These are phyloP conservation scores for Linderina pennispora DNA, from an alignment of 192 early-diverging fungal species.

Conservation along the genomic window DNA sequence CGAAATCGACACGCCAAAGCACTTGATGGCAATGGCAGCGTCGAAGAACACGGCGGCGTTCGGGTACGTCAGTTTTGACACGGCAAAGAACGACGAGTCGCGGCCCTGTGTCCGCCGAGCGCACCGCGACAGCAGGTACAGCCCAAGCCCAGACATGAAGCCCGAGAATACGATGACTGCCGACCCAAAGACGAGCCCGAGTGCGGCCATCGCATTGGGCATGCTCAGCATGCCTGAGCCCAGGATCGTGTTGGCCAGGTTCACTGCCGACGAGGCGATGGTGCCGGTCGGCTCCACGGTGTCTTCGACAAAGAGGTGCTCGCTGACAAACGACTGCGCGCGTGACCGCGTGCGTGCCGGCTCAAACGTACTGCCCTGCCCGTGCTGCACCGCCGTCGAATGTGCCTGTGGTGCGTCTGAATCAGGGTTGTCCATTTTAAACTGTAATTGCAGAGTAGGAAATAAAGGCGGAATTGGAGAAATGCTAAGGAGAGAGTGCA, in stretches of 20 bases:
- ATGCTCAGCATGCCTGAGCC: constrained; percentile 98
- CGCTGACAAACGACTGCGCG: constrained; percentile 12
- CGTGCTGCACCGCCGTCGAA: not conserved
- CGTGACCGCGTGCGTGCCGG: constrained; percentile 7
- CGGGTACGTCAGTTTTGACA: constrained; percentile 89
- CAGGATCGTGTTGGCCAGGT: constrained; percentile 92
- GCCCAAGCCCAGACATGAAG: constrained; percentile 67
- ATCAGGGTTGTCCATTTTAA: too few species aligned
- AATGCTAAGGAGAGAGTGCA: too few species aligned
- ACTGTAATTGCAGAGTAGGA: too few species aligned
- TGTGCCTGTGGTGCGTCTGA: too few species aligned
- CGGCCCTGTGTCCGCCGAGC: constrained; percentile 75
- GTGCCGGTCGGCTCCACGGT: constrained; percentile 54
- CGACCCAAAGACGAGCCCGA: constrained; percentile 79
- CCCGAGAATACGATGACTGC: constrained; percentile 76
- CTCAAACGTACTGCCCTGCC: constrained; percentile 4
- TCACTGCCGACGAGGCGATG: constrained; percentile 62
- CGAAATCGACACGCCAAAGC: constrained; percentile 93
- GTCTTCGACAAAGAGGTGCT: constrained; percentile 28
- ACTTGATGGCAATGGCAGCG: constrained; percentile 95
- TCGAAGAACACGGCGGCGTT: constrained; percentile 85
- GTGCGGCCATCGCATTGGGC: constrained; percentile 81
- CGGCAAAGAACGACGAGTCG: constrained; percentile 82
- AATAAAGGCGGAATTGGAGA: too few species aligned
- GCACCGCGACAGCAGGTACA: constrained; percentile 73